phyloP scores from a whole-genome alignment of 2,329 filamentous ascomycete species.

The Teratosphaeria pseudoeucalypti region DNA sequence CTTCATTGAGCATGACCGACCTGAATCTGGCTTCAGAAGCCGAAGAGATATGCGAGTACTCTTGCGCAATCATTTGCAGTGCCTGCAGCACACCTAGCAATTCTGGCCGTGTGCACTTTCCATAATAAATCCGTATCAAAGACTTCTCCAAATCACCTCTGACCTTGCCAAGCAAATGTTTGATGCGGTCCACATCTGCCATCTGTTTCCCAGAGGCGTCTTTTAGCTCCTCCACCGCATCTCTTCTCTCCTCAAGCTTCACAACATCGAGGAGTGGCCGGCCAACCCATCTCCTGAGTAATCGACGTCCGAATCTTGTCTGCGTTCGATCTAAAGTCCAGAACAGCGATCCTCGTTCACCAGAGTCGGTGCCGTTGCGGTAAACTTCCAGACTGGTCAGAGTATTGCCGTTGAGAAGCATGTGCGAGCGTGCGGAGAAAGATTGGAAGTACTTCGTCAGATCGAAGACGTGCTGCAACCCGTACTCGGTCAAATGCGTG shows the following conservation, averaged over 20 bases:
- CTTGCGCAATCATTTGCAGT: conserved; percentile 67
- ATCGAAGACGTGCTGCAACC: conserved; percentile 88
- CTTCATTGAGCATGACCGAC: conserved; percentile 58
- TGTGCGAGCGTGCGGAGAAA: conserved; percentile 87
- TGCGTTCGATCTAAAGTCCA: conserved; percentile 91
- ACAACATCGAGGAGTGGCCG: conserved; percentile 70
- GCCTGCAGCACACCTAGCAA: conserved; percentile 76
- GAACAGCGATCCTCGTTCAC: conserved; percentile 77
- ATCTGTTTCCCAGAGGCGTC: conserved; percentile 49
- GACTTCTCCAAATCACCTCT: conserved; percentile 83
- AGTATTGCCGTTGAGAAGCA: conserved; percentile 92
- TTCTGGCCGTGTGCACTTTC: conserved; percentile 85
- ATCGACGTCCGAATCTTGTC: conserved; percentile 76
- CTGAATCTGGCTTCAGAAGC: conserved; percentile 60
- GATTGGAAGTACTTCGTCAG: conserved; percentile 95
- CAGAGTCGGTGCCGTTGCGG: conserved; percentile 82
- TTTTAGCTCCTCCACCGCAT: conserved; percentile 77
- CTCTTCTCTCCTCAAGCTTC: conserved; percentile 65
- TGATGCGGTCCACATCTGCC: conserved; percentile 61
- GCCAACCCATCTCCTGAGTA: conserved; percentile 91
- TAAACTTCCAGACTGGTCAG: conserved; percentile 91
- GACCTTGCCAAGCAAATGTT: conserved; percentile 57
- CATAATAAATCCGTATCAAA: conserved; percentile 92
- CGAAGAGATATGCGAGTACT: conserved; percentile 59
- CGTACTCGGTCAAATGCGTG: conserved; percentile 80